Percentiles rank a stretch among this genome's conserved stretches.
phyloP scores from a whole-genome alignment of 2,329 filamentous ascomycete genomes.

The Aspergillus quadrilineatus region DNA sequence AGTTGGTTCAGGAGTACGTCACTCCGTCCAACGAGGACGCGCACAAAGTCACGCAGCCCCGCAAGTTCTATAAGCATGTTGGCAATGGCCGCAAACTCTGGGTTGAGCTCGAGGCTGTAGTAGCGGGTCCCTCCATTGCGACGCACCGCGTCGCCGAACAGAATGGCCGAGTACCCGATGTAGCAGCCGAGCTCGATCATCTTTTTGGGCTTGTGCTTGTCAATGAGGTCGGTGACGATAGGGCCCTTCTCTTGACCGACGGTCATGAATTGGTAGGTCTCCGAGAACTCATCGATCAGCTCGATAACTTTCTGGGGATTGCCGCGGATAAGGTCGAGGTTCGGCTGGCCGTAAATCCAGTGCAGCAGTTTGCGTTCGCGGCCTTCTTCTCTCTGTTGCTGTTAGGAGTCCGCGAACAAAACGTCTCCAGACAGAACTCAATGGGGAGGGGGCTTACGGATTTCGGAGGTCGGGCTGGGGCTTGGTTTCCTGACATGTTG shows the following conservation, averaged over 20 bases:
- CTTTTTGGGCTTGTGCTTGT: conserved; percentile 61
- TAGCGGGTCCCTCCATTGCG: conserved; percentile 65
- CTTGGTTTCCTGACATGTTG: not conserved
- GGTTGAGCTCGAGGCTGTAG: conserved; percentile 70
- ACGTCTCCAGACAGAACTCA: too few species aligned
- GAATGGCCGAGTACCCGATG: conserved; percentile 75
- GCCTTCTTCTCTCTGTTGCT: conserved; percentile 57
- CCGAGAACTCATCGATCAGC: conserved; percentile 69
- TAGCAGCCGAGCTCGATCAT: conserved; percentile 83
- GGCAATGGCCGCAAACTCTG: conserved; percentile 71
- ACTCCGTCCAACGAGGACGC: conserved; percentile 68
- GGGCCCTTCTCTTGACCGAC: conserved; percentile 72
- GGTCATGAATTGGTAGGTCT: conserved; percentile 75
- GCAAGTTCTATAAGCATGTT: conserved; percentile 69
- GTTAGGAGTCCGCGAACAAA: not conserved
- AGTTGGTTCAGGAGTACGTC: conserved; percentile 65
- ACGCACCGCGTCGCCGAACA: conserved; percentile 68
- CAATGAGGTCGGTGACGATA: conserved; percentile 68
- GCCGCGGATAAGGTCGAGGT: conserved; percentile 63
- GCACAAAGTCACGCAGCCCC: conserved; percentile 68
- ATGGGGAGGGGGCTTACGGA: not conserved
- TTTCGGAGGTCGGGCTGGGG: not conserved
- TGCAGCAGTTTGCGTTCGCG: conserved; percentile 72
- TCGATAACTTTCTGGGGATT: conserved; percentile 64
- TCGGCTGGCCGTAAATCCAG: conserved; percentile 62